Percentiles rank a stretch among this genome's conserved stretches.
phyloP scores from a whole-genome alignment of 192 early-diverging fungal genomes.

The Phycomyces nitens region DNA sequence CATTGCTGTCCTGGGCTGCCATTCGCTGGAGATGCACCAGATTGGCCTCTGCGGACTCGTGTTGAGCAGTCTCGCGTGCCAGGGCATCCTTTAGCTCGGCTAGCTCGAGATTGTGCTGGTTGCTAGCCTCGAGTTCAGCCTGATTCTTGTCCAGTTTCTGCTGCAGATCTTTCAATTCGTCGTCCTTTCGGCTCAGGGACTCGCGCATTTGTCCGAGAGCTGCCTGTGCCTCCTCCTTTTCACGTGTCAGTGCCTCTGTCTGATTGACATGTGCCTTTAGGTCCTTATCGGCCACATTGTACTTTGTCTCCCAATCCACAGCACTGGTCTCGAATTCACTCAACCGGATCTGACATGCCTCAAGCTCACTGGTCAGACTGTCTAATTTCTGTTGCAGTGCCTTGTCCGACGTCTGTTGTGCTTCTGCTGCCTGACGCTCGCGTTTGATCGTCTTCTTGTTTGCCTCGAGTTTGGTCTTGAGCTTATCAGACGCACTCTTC shows the following conservation, averaged over 20 bases:
- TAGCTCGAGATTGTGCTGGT: not conserved
- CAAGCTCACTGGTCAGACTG: too few relatives aligned
- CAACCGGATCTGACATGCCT: too few relatives aligned
- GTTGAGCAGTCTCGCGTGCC: not conserved
- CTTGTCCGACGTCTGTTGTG: too few relatives aligned
- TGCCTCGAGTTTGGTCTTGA: too few relatives aligned
- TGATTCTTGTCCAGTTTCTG: not conserved
- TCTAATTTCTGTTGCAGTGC: too few relatives aligned
- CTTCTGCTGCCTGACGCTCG: too few relatives aligned
- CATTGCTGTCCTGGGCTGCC: not conserved
- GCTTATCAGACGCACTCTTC: too few relatives aligned
- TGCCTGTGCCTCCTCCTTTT: not conserved
- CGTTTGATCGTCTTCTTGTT: too few relatives aligned
- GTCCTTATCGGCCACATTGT: not conserved
- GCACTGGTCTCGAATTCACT: too few relatives aligned
- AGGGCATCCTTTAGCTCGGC: not conserved
- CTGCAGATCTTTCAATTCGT: not conserved
- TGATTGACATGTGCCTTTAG: not conserved
- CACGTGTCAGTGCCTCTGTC: not conserved
- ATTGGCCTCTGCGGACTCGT: not conserved
- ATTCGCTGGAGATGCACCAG: not conserved
- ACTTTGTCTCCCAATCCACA: too few relatives aligned
- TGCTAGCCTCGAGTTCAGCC: conserved; percentile 3
- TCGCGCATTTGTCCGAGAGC: not conserved
- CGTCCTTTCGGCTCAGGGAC: conserved; percentile 3